Evolutionary conservation across 805 yeast genomes (phyloP), one percentile per base, ranked within the genome.

Genomic region (Saccharomycopsis oosterbeekiorum): DNA sequence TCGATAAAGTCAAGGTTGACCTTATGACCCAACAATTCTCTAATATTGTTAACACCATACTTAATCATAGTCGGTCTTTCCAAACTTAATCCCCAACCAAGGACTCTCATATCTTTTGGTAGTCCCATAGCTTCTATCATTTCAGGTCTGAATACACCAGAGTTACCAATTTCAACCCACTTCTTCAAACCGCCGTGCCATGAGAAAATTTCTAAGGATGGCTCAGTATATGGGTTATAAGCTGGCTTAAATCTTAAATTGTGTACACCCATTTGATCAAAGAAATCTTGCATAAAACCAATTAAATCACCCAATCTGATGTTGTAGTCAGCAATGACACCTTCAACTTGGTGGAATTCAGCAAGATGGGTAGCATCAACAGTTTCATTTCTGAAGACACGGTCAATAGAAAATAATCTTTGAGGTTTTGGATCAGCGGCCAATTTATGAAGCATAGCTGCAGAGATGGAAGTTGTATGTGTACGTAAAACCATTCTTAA

Each of bases 61-160:
- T 93, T 94, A 75, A 94, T 94, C 99, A 94, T 94, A 39, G 99
- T 94, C 66, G 99, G 99, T 78, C 99, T 86, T 77, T 94, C 99
- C 73, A 94, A 81, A 26, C 96, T 88, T 69, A 94, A 80, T 70
- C 99, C 99, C 91, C 96, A 94, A 65, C 99, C 99, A 67, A 91
- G 82, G 12, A 93, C 98, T 73, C 97, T 83, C 78, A 96, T 75
- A 72, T 89, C 88, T 78, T 86, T 86, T 63, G 99, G 99, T 70
- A 94, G 82, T 41, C 99, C 99, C 98, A 94, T 93, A 55, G 97
- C 78, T 77, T 91, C 97, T 73, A 96, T 81, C 99, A 94, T 94
- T 78, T 94, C 99, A 14, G 99, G 99, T 77, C 99, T 86, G 82
- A 94, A 94, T 97, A 94, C 88, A 74, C 99, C 99, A 19, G 97